A percentile compares a stretch with the other conserved stretches of the same genome.
phyloP scores from a whole-genome alignment of 805 yeast species.

The Middelhovenomyces tepae region DNA sequence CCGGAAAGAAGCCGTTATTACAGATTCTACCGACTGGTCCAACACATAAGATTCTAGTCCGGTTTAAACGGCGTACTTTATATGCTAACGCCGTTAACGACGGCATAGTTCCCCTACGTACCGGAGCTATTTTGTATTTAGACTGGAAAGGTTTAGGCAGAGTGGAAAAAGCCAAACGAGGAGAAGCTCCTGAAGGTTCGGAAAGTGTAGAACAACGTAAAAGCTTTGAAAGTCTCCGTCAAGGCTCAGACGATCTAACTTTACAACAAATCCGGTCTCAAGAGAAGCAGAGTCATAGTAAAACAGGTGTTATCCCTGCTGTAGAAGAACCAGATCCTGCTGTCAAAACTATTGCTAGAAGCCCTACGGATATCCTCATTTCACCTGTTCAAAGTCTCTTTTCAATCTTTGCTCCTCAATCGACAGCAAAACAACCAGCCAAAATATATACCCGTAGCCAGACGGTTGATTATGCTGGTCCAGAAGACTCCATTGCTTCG shows the following conservation, averaged over 20 bases:
- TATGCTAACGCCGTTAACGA: slow-evolving; percentile 90
- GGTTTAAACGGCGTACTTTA: slow-evolving; percentile 62
- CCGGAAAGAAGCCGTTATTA: slow-evolving; percentile 50
- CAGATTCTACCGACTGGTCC: slow-evolving; percentile 70
- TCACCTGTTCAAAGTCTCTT: slow-evolving; percentile 15
- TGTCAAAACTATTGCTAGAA: slow-evolving; percentile 3
- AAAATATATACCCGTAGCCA: slow-evolving; percentile 23
- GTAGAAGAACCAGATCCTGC: slow-evolving; percentile 4
- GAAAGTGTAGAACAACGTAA: slow-evolving; percentile 4
- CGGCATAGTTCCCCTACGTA: slow-evolving; percentile 91
- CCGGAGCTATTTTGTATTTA: slow-evolving; percentile 74
- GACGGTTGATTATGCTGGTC: slow-evolving; percentile 13
- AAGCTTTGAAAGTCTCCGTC: too few relatives aligned
- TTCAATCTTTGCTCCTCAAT: slow-evolving; percentile 25
- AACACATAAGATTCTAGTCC: slow-evolving; percentile 51
- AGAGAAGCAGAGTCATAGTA: slow-evolving; percentile 1
- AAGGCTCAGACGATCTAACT: slow-evolving; percentile 1
- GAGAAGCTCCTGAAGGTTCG: slow-evolving; percentile 28
- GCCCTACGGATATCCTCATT: slow-evolving; percentile 11
- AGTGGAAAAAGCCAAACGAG: slow-evolving; percentile 34
- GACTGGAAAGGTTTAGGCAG: slow-evolving; percentile 72
- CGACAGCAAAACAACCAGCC: slow-evolving; percentile 17
- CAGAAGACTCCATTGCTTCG: slow-evolving; percentile 4
- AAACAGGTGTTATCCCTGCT: slow-evolving; percentile 13
- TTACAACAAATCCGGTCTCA: not conserved